phyloP scores from a whole-genome alignment of 345 rosid species.

The Arabis hirsuta region DNA sequence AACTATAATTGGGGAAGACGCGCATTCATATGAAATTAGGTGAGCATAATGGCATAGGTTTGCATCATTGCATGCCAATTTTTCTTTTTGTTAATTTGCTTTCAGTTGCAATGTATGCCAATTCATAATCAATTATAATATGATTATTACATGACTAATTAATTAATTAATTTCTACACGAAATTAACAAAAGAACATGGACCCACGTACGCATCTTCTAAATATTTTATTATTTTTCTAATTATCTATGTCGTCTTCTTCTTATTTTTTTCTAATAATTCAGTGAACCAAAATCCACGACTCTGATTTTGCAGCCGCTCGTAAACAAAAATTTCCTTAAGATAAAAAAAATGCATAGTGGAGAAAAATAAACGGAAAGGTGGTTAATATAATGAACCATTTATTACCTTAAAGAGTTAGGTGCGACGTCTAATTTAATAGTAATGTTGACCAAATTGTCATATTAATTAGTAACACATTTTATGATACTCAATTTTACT shows the following conservation, averaged over 20 bases:
- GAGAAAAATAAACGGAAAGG: constrained; percentile 33
- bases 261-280: background rate
- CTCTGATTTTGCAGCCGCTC: constrained; percentile 30
- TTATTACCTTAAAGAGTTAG: constrained; percentile 45
- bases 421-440: constrained; percentile 41
- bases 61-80: constrained; percentile 15
- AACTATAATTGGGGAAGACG: constrained; percentile 17
- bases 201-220: constrained; percentile 23
- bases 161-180: background rate
- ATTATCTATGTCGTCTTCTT: background rate
- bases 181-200: constrained; percentile 27
- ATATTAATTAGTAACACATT: constrained; percentile 29
- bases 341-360: constrained; percentile 11
- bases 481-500: background rate
- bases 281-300: constrained; percentile 38
- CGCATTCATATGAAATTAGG: constrained; percentile 10
- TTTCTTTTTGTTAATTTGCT: background rate
- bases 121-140: background rate
- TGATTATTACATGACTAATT: constrained; percentile 16
- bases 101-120: background rate
- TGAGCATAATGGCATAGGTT: constrained; percentile 9
- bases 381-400: constrained; percentile 30
- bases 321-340: background rate
- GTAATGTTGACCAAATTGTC: constrained; percentile 39
- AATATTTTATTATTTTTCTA: background rate